Conservation (phyloP, 2,329 filamentous ascomycete genomes). For the Fusarium albosuccineum region DNA sequence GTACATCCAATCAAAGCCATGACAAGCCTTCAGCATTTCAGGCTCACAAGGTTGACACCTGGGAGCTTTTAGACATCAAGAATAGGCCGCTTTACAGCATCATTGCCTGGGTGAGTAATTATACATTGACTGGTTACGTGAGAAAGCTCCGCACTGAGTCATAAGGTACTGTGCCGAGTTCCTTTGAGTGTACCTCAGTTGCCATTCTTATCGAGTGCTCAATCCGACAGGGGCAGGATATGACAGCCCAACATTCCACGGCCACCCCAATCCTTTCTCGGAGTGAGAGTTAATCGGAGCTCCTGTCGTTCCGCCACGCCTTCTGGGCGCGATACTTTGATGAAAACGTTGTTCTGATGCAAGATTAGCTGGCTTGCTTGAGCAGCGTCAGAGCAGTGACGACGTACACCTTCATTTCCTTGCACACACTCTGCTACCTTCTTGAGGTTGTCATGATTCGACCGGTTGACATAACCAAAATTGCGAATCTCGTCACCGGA, state of each 20-base stretch:
- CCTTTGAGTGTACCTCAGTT: background rate
- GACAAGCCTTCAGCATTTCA: background rate
- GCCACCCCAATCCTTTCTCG: conserved; percentile 88
- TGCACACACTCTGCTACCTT: conserved; percentile 92
- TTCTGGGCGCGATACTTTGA: conserved; percentile 71
- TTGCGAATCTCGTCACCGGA: conserved; percentile 83
- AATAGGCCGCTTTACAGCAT: background rate
- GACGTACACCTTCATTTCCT: conserved; percentile 87
- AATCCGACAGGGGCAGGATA: conserved; percentile 77
- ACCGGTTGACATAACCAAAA: conserved; percentile 86
- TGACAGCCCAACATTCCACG: conserved; percentile 92
- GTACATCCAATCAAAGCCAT: background rate
- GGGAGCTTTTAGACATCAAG: background rate
- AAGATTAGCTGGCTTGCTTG: conserved; percentile 40
- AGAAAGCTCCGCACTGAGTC: background rate
- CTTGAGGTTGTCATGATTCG: conserved; percentile 87
- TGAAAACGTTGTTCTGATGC: conserved; percentile 74
- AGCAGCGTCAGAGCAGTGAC: conserved; percentile 1
- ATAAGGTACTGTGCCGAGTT: background rate
- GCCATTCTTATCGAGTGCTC: conserved; percentile 2
- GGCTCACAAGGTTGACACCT: conserved; percentile 1
- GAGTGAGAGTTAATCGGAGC: conserved; percentile 79
- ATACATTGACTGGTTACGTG: conserved; percentile 4
- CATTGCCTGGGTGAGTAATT: background rate
- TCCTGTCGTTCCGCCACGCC: conserved; percentile 63